These are phyloP conservation scores for Solanum hybrid DNA, from an alignment of 305 asterid genomes.

Conservation along the genomic window DNA sequence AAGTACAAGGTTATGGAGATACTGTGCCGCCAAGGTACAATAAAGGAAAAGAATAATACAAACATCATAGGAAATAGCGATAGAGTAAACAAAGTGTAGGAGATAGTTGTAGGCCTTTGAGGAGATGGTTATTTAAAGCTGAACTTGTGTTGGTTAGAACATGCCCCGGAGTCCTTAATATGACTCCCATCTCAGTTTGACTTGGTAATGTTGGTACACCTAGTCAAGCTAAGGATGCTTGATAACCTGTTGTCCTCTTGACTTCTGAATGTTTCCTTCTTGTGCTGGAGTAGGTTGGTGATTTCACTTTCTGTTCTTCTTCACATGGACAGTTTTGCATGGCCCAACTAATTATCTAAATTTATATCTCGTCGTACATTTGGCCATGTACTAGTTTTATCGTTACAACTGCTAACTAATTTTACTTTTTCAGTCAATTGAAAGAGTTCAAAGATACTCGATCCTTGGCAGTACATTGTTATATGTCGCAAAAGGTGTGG, in stretches of 20 bases:
- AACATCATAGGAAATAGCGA: neutral
- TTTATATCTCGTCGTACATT: neutral
- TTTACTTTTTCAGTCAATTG: constrained; percentile 15
- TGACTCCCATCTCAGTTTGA: neutral
- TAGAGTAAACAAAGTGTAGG: neutral
- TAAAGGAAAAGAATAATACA: neutral
- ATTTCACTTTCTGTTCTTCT: neutral
- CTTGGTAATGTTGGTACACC: neutral
- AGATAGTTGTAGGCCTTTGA: neutral
- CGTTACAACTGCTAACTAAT: constrained; percentile 10
- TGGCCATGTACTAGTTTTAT: neutral
- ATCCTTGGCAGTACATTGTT: constrained; percentile 27
- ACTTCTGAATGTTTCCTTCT: neutral
- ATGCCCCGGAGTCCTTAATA: neutral
- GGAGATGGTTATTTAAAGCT: neutral
- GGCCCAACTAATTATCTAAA: neutral
- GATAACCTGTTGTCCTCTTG: neutral
- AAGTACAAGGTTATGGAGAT: neutral
- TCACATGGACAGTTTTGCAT: neutral
- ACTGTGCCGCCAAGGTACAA: neutral
- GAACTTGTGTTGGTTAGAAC: neutral
- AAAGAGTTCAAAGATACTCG: constrained; percentile 28
- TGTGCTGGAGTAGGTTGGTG: constrained; percentile 2
- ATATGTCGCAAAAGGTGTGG: constrained; percentile 22
- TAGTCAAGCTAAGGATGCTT: neutral